phyloP scores from a whole-genome alignment of 257 asterid genomes.

The Solanum neorickii region DNA sequence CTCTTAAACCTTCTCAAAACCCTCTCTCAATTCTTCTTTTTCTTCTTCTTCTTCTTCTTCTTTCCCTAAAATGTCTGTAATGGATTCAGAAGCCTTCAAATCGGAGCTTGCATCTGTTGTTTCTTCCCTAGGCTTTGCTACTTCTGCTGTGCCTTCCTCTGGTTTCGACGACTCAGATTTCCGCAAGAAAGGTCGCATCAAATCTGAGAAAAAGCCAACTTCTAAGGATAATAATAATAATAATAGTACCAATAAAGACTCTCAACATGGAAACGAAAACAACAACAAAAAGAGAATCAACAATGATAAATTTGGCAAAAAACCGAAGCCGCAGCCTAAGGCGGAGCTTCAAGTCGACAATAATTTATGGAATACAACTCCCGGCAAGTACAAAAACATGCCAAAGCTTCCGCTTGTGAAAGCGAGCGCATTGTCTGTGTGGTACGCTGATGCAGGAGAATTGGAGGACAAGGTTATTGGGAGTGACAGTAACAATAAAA shows the following conservation, averaged over 20 bases:
- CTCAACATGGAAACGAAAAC: neutral
- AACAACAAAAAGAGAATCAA: neutral
- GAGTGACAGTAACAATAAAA: constrained; percentile 21
- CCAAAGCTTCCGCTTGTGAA: constrained; percentile 76
- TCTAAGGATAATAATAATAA: neutral
- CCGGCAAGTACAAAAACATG: constrained; percentile 34
- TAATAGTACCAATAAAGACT: neutral
- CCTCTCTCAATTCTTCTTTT: neutral
- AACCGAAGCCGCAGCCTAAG: constrained; percentile 4
- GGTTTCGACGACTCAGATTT: constrained; percentile 88
- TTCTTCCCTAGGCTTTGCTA: constrained; percentile 67
- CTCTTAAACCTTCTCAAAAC: neutral
- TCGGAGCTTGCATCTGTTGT: constrained; percentile 78
- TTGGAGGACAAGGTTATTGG: constrained; percentile 68
- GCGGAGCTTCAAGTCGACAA: neutral
- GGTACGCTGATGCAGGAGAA: constrained; percentile 65
- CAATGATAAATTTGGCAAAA: neutral
- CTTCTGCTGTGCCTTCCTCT: constrained; percentile 25
- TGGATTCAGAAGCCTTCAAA: constrained; percentile 31
- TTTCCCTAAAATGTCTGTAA: neutral
- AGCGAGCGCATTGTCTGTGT: constrained; percentile 34
- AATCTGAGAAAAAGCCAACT: constrained; percentile 5
- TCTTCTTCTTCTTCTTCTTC: neutral
- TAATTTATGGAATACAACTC: neutral
- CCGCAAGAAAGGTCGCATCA: constrained; percentile 54